Base-by-base conservation (phyloP, 2,329 filamentous ascomycete species). In the Hymenoscyphus linearis region DNA sequence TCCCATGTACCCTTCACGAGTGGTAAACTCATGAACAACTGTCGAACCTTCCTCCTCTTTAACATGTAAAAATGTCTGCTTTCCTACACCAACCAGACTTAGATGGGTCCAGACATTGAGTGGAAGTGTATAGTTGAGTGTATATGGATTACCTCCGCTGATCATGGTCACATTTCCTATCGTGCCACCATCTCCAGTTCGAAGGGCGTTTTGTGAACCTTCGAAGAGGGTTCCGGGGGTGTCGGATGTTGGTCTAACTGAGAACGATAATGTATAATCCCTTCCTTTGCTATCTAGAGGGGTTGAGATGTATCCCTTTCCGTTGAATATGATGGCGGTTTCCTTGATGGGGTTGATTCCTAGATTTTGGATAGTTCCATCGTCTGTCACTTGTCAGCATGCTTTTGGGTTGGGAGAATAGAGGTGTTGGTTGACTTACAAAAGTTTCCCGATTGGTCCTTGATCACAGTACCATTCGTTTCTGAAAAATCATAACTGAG, bases 231-330 rank as follows among this genome's bases (percentile, higher is more conserved):
- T 76, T 0, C 75, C 76, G 35, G 77, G 76, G 1, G 67, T 71
- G 2, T 66, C 60, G 13, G 71, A 69, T 0, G 65, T 66, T 0
- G 76, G 71, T 1, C 72, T 67, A n/a, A 81, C 65, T 0, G 74
- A 71, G 14, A 85, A 74, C 0, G 77, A 75, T 1, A 86, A 75
- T 0, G 79, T 83, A 69, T 85, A 85, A 66, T 84, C 76, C 61
- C 81, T 75, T 2, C 83, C 83, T 68, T 85, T 86, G 36, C 79
- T 81, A 0, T 71, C 70, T 9, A 82, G 68, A 0, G 80, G 80
- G 0, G 81, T 83, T 1, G 62, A 70, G 1, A 83, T 60, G 2
- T 71, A 70, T 66, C 82, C 44, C 13, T 50, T 25, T 50, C 44
- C 44, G 18, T 25, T 25, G 44, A 50, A 50, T 2, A 18, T 50